Evolutionary conservation across 345 rosid species (phyloP).

Genomic region (Populus simonii): DNA sequence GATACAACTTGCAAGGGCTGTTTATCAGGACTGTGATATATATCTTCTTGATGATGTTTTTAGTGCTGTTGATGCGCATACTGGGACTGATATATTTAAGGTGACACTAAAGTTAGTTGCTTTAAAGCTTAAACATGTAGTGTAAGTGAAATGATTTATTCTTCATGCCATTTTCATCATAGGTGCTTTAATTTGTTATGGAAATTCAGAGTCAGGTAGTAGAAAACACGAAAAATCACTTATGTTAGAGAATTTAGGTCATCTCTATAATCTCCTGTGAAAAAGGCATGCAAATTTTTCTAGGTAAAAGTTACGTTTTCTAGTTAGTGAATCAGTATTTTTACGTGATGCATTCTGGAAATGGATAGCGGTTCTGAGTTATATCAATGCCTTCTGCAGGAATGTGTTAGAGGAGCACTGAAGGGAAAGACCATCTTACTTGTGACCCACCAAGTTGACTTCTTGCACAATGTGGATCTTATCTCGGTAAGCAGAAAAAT

Average conservation of each 20-base stretch:
- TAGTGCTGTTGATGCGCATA: conserved; percentile 97
- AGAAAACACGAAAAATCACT: not conserved
- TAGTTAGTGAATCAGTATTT: not conserved
- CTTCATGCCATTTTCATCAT: not conserved
- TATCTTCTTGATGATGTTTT: conserved; percentile 93
- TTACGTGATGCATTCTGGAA: not conserved
- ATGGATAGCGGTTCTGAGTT: not conserved
- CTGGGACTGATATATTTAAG: conserved; percentile 89
- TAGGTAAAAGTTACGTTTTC: not conserved
- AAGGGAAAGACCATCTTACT: conserved; percentile 81
- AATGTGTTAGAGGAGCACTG: conserved; percentile 84
- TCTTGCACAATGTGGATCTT: conserved; percentile 79
- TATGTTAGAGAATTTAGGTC: not conserved
- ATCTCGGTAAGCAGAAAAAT: conserved; percentile 48
- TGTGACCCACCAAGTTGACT: conserved; percentile 96
- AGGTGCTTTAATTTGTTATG: not conserved
- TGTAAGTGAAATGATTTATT: not conserved
- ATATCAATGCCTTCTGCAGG: conserved; percentile 37
- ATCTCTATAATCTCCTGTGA: not conserved
- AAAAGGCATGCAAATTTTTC: not conserved
- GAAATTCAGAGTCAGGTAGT: not conserved
- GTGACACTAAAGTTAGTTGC: conserved; percentile 26
- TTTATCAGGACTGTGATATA: conserved; percentile 82
- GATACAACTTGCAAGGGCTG: conserved; percentile 89
- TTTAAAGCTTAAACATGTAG: not conserved